Evolutionary conservation across 306 rosid genomes (phyloP).

Genomic region (Pyrus pyrifolia): DNA sequence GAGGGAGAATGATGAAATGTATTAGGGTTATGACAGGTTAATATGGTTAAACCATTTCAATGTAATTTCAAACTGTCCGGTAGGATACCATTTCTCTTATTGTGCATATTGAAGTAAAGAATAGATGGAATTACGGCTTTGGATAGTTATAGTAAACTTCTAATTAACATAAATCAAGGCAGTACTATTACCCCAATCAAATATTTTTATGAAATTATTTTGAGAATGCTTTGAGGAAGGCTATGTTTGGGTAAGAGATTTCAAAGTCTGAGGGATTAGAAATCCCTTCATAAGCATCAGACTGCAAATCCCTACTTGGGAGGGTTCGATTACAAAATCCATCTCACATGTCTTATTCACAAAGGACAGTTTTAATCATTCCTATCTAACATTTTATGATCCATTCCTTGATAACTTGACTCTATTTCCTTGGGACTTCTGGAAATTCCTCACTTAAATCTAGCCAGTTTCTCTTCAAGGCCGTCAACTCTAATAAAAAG

Average conservation of each 20-base stretch:
- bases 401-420: background rate
- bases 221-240: background rate
- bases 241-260: too few relatives aligned
- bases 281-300: background rate
- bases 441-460: background rate
- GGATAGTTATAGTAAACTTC: background rate
- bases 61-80: background rate
- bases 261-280: background rate
- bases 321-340: background rate
- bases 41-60: background rate
- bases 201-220: background rate
- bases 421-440: background rate
- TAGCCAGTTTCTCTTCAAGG: background rate
- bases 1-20: background rate
- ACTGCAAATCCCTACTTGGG: background rate
- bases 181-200: background rate
- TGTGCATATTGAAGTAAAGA: background rate
- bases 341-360: background rate
- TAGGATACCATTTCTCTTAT: background rate
- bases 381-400: too few relatives aligned
- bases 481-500: background rate
- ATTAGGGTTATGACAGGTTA: background rate
- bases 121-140: background rate
- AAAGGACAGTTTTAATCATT: background rate
- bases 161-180: background rate